Base-by-base conservation (phyloP, 441 rosid species). In the Croton laevigatus region DNA sequence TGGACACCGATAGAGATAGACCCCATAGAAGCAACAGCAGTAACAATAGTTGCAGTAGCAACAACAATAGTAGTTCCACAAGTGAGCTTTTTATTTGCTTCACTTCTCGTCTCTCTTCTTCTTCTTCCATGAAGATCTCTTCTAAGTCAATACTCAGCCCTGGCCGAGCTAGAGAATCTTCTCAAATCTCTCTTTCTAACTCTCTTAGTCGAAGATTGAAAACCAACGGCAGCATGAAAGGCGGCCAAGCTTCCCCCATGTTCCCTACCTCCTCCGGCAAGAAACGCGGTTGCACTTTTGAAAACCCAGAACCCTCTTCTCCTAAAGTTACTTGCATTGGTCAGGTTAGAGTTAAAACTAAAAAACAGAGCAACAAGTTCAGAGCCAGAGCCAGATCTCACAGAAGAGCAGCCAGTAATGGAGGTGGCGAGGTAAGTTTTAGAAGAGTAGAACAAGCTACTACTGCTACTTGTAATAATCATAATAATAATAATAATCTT, bases 271-370 rank as follows among this genome's bases (percentile, higher is more conserved):
- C 67, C 4, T 79, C 67, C 20, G 82, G 81, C 40, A 86, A 88
- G 65, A 91, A 86, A 70, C 82, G 89, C 8, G 90, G 88, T 22
- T 72, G 86, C 52, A 79, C 79, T 55, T 89, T 86, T 68, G 92
- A 79, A 3, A 91, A 76, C 79, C 90, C 94, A 0, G 97, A 91
- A 74, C 97, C 97, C 0, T 83, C 97, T 72, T 91, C 98, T 22
- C 98, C 98, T 0, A 91, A 94, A 74, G 98, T 93, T 32, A 91
- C 98, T 53, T 93, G 98, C 65, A 91, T 93, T 23, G 96, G 98
- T 17, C 98, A 91, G 62, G 98, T 94, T 20, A 76, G 98, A 40
- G 98, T 94, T 5, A 94, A 94, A 84, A 89, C 97, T 16, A 91
- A 91, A 86, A 94, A 89, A 76, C 94, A 91, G 46, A 89, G 87